Conservation (phyloP, 495 filamentous ascomycete species). For the Cenococcum geophilum region DNA sequence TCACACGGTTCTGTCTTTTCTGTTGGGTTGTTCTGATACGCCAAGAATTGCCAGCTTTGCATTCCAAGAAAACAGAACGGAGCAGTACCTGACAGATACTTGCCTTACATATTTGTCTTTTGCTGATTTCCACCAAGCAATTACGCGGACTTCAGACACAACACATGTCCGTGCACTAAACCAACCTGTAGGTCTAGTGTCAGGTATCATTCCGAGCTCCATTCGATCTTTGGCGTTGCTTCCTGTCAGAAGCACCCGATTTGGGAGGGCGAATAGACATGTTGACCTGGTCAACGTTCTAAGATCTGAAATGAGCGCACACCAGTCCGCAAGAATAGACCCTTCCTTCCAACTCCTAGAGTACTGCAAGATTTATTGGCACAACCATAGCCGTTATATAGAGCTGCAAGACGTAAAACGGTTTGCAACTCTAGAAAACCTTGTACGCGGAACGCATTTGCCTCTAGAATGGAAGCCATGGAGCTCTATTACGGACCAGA, state of each 20-base stretch:
- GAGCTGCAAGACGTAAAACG: conserved; percentile 9
- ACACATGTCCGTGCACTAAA: conserved; percentile 5
- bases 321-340: conserved; percentile 9
- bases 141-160: conserved; percentile 17
- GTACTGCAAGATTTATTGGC: conserved; percentile 21
- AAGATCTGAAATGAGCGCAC: conserved; percentile 7
- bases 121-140: conserved; percentile 15
- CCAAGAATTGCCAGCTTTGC: conserved; percentile 1
- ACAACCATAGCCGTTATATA: conserved; percentile 21
- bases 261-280: not conserved
- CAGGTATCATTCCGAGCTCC: not conserved
- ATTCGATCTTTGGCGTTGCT: conserved; percentile 7
- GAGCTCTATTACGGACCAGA: conserved; percentile 4
- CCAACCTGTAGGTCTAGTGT: not conserved
- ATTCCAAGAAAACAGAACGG: conserved; percentile 9
- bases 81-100: conserved; percentile 15
- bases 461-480: conserved; percentile 15
- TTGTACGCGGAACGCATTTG: conserved; percentile 5
- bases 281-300: conserved; percentile 8
- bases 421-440: conserved; percentile 7
- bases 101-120: conserved; percentile 18
- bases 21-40: conserved; percentile 9
- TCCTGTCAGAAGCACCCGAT: not conserved
- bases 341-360: conserved; percentile 16
- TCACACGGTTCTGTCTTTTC: conserved; percentile 18